These are phyloP conservation scores for Ceratobasidium sp. DNA, from an alignment of 1,284 basidiomycete genomes.

Conservation along the genomic window DNA sequence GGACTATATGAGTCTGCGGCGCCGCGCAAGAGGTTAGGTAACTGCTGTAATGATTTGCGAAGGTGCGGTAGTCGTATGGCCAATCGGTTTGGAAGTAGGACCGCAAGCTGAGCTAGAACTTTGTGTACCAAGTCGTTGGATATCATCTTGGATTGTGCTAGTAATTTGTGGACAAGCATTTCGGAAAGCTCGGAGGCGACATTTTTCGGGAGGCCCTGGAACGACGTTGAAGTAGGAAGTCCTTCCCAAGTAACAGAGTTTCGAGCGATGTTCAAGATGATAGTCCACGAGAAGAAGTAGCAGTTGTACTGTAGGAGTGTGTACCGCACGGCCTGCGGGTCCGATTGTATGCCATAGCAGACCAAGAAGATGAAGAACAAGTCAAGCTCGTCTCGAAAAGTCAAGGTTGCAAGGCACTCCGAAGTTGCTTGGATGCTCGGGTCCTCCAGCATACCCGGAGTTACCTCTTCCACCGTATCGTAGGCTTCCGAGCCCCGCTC, in stretches of 20 bases:
- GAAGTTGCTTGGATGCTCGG: not conserved
- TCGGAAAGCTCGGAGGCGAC: not conserved
- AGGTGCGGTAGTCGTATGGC: not conserved
- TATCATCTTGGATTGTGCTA: not conserved
- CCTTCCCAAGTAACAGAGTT: not conserved
- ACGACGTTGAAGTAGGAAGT: not conserved
- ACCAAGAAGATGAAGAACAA: not conserved
- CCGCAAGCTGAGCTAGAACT: not conserved
- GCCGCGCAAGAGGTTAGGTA: not conserved
- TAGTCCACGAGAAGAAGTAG: conserved; percentile 20
- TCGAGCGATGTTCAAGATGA: not conserved
- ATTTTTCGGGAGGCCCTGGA: not conserved
- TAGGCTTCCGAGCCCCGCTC: not conserved
- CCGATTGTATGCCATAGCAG: not conserved
- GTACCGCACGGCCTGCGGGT: not conserved
- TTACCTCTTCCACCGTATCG: conserved; percentile 2
- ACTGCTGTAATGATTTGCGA: not conserved
- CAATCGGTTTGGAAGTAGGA: not conserved
- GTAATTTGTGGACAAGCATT: not conserved
- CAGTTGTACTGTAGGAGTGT: conserved; percentile 12
- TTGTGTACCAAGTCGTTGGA: not conserved
- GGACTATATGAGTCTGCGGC: not conserved
- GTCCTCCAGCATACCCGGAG: not conserved
- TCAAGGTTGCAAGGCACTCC: not conserved
- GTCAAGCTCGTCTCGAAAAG: not conserved